Evolutionary conservation across 164 flowering plant genomes (phyloP), one percentile per base, ranked within the genome.

Genomic region (Paratinospora sagittata): DNA sequence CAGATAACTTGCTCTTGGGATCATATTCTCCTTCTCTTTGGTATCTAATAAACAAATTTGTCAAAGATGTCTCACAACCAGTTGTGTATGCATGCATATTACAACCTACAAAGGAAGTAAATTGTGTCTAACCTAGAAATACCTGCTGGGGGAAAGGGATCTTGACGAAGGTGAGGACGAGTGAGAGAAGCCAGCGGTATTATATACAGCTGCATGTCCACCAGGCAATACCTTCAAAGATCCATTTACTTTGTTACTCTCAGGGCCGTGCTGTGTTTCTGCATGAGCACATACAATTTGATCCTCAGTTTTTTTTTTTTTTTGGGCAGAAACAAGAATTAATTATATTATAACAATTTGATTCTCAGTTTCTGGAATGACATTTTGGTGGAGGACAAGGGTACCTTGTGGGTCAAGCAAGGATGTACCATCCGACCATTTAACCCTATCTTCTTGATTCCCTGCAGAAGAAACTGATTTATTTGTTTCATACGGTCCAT

Each of bases 131-230:
- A 55, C 61, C 61, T n/a, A 67, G 2, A 57, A 39, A 30, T 76
- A 91, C 93, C 96, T 86, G 80, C 69, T 78, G 57, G 89, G 86
- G 76, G 90, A 84, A 63, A 79, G 67, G 21, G 89, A 85, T 67
- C 81, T 70, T 43, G 85, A 78, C 34, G 91, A 84, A 65, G 97
- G 87, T 27, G 90, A 87, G 64, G 87, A 81, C 16, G 83, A 71
- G 61, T 81, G 91, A 67, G 89, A 82, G 67, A 79, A 41, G 55
- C 81, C 84, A 71, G 83, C 83, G 69, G 83, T 57, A 81, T 75
- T 81, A 65, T 83, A 88, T 14, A 70, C 72, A 68, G 74, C 74
- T n/a, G 71, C 71, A 63, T 71, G 84, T 64, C 78, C 82, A 72
- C 81, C 76, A 69, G 82, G 81, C 66, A 73, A 62, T 49, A 72